These are phyloP conservation scores for Fusarium sp. DNA, from an alignment of 2,329 filamentous ascomycete species.

Conservation along the genomic window DNA sequence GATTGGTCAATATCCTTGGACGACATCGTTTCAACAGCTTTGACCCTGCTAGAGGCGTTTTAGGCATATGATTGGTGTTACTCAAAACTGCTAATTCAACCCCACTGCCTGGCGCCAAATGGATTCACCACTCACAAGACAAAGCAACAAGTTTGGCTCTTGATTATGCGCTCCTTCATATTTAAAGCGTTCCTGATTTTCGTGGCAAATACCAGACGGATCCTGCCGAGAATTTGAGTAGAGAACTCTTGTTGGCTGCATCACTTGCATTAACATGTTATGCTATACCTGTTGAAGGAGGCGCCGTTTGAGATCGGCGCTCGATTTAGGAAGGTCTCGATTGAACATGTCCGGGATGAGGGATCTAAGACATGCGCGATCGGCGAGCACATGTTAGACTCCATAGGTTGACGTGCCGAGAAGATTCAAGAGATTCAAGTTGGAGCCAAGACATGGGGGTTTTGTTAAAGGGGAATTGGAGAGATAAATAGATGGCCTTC, in stretches of 20 bases:
- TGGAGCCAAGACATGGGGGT: neutral
- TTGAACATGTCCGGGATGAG: slow-evolving; percentile 2
- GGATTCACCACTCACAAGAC: slow-evolving; percentile 25
- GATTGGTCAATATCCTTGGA: slow-evolving; percentile 18
- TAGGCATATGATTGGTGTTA: slow-evolving; percentile 14
- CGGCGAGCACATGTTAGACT: slow-evolving; percentile 26
- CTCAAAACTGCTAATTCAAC: slow-evolving; percentile 19
- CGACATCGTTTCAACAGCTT: slow-evolving; percentile 21
- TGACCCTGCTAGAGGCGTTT: neutral
- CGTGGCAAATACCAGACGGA: slow-evolving; percentile 3
- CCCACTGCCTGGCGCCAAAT: slow-evolving; percentile 32
- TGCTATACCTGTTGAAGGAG: slow-evolving; percentile 28
- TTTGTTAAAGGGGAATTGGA: neutral
- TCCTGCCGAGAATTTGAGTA: neutral
- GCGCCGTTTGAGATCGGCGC: slow-evolving; percentile 18
- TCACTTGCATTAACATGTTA: slow-evolving; percentile 14
- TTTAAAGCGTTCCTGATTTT: slow-evolving; percentile 1
- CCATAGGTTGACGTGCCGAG: slow-evolving; percentile 23
- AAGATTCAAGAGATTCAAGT: slow-evolving; percentile 8
- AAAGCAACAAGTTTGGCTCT: slow-evolving; percentile 2
- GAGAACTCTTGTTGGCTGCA: slow-evolving; percentile 22
- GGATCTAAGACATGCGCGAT: slow-evolving; percentile 27
- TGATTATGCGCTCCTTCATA: slow-evolving; percentile 30
- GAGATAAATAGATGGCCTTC: slow-evolving; percentile 31
- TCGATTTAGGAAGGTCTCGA: slow-evolving; percentile 35